These are phyloP conservation scores for Selaginella moellendorffii DNA, from an alignment of 75 land plant species.

Conservation along the genomic window DNA sequence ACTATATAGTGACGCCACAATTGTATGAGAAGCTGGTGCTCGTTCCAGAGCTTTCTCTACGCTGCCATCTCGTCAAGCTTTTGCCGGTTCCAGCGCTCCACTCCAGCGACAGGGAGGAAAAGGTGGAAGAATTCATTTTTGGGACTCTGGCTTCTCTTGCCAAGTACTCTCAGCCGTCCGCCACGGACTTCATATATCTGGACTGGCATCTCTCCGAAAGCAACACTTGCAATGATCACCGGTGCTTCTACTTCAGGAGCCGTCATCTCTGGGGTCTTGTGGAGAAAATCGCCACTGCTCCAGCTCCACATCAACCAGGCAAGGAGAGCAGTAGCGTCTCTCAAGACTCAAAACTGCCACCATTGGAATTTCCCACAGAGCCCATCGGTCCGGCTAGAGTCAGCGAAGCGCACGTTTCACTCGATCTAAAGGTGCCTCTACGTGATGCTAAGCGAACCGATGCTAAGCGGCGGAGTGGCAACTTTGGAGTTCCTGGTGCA, in stretches of 20 bases:
- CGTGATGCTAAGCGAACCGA: no score
- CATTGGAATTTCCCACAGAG: no score
- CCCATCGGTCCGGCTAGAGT: no score
- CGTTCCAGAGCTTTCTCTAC: slow-evolving; percentile 9
- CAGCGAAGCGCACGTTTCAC: no score
- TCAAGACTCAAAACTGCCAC: no score
- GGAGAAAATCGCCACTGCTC: background rate
- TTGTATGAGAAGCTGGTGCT: slow-evolving; percentile 16
- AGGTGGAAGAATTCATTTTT: background rate
- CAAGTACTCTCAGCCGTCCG: background rate
- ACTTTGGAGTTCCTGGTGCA: no score
- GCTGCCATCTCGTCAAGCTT: background rate
- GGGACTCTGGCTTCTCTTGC: background rate
- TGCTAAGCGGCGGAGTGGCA: no score
- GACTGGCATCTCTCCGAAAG: slow-evolving; percentile 15
- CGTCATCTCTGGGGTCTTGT: background rate
- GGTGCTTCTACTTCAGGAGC: slow-evolving; percentile 9
- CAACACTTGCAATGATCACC: slow-evolving; percentile 2
- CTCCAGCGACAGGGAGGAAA: background rate
- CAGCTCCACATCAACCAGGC: background rate
- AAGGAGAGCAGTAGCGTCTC: background rate
- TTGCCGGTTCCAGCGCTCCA: slow-evolving; percentile 11
- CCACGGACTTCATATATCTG: slow-evolving; percentile 5
- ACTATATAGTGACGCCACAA: background rate
- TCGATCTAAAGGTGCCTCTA: no score